Percentiles rank a stretch among this genome's conserved stretches.
phyloP scores from a whole-genome alignment of 1,284 basidiomycete genomes.

The Chalciporus sp. region DNA sequence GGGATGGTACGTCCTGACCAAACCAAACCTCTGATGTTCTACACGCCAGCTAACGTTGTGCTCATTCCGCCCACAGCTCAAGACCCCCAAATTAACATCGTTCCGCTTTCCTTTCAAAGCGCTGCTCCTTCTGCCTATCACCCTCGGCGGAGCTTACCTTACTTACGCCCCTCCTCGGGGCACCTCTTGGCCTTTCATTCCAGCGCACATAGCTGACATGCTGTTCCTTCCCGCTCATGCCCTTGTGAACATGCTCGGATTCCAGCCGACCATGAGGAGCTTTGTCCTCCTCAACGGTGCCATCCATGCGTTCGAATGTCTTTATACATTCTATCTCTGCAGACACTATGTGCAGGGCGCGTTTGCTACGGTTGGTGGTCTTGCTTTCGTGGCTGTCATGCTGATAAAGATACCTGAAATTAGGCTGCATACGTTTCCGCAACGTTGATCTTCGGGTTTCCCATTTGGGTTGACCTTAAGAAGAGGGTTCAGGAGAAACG shows the following conservation, averaged over 20 bases:
- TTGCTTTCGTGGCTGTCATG: background rate
- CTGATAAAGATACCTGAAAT: slow-evolving; percentile 10
- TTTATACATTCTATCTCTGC: slow-evolving; percentile 58
- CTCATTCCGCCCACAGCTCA: slow-evolving; percentile 44
- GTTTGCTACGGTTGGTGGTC: slow-evolving; percentile 52
- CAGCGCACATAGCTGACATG: slow-evolving; percentile 28
- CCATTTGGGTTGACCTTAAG: slow-evolving; percentile 53
- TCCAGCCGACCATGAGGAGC: slow-evolving; percentile 13
- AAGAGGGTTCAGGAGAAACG: slow-evolving; percentile 62
- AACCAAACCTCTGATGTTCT: background rate
- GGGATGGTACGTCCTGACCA: slow-evolving; percentile 59
- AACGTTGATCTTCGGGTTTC: slow-evolving; percentile 55
- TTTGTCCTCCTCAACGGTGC: slow-evolving; percentile 18
- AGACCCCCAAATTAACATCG: slow-evolving; percentile 59
- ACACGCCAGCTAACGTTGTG: background rate
- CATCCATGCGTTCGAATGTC: slow-evolving; percentile 51
- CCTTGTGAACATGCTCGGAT: slow-evolving; percentile 19
- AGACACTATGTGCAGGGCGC: slow-evolving; percentile 57
- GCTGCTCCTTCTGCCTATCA: slow-evolving; percentile 3
- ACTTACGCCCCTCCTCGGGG: slow-evolving; percentile 40
- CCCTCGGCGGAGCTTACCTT: slow-evolving; percentile 38
- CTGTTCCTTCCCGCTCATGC: slow-evolving; percentile 25
- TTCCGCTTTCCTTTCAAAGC: slow-evolving; percentile 48
- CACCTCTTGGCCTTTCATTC: slow-evolving; percentile 28
- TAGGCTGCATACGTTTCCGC: slow-evolving; percentile 54